phyloP scores from a whole-genome alignment of 208 protist species.

The Crithidia bombi region DNA sequence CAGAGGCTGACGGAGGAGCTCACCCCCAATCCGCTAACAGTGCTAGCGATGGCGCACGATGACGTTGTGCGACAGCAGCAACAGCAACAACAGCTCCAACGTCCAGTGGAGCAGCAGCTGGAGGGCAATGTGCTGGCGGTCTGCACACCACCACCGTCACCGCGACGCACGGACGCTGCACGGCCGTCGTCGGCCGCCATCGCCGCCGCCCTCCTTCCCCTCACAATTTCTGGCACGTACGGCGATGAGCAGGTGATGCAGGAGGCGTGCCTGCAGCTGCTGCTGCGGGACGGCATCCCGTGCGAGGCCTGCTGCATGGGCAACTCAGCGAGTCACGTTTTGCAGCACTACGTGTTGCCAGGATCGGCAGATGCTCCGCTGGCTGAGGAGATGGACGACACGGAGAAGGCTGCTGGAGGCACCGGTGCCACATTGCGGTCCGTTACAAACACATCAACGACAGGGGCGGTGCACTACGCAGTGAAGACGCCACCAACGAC shows the following conservation, averaged over 20 bases:
- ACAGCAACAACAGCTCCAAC: conserved; percentile 11
- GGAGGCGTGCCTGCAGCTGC: conserved; percentile 49
- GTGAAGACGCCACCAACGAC: not conserved
- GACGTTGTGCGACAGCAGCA: conserved; percentile 9
- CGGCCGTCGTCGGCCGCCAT: conserved; percentile 2
- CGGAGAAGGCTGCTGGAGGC: not conserved
- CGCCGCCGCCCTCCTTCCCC: conserved; percentile 23
- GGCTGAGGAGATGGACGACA: conserved; percentile 14
- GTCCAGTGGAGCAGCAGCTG: no score
- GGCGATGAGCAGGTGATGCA: conserved; percentile 70
- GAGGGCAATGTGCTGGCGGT: not conserved
- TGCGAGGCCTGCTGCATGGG: conserved; percentile 69
- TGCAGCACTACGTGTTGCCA: conserved; percentile 36
- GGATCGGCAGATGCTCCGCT: conserved; percentile 32
- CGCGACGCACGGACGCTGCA: conserved; percentile 1
- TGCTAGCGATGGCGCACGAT: conserved; percentile 14
- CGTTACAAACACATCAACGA: not conserved
- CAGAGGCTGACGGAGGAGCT: conserved; percentile 8
- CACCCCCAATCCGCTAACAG: conserved; percentile 26
- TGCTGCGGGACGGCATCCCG: conserved; percentile 73
- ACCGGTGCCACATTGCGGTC: not conserved
- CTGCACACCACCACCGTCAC: conserved; percentile 11
- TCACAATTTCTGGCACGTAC: conserved; percentile 66
- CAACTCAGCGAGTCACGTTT: conserved; percentile 32
- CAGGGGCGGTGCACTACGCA: conserved; percentile 18